Base-by-base conservation (phyloP, 495 filamentous ascomycete genomes). In the Ramalina intermedia region DNA sequence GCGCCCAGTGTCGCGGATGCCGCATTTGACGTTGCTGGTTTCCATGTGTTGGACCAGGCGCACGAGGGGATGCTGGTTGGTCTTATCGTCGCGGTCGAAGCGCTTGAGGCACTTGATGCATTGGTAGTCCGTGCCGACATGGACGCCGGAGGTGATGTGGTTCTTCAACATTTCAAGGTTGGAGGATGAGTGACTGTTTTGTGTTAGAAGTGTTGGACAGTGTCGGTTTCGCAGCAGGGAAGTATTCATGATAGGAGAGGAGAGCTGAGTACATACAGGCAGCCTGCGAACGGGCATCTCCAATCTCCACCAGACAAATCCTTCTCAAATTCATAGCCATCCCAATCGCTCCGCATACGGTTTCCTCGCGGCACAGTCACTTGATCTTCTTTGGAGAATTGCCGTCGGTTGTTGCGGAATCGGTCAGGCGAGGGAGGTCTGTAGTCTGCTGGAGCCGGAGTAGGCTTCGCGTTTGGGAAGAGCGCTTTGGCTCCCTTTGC, bases 31-130 rank as follows among this genome's bases (percentile, higher is more conserved):
- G 18, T 46, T 63, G 1, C 61, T 49, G 1, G 63, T 58, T 58
- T 80, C 76, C 54, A 67, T 69, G 46, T 80, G 76, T 0, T 64
- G 58, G 21, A 76, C 55, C 0, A 78, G 17, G 13, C 44, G 13
- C 5, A 47, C 44, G 3, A 47, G 24, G n/a, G 44, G 44, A 20
- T 27, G 44, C 14, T 36, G 55, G 1, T 69, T 68, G 2, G 66
- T 58, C 8, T 69, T 4, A 64, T 56, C 3, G 58, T 62, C 6
- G 60, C 64, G 9, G 33, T 65, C 60, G 67, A 74, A 79, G 17
- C 58, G 21, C 29, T 66, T 67, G 46, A 61, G 53, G 52, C 75
- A 79, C 8, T 54, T 53, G 6, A 72, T 68, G 49, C 69, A 73
- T 18, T 64, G 56, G 37, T 48, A 23, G 26, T 51, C 45, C 11